These are phyloP conservation scores for Citrus reticulata DNA, from an alignment of 345 rosid species.

Conservation along the genomic window DNA sequence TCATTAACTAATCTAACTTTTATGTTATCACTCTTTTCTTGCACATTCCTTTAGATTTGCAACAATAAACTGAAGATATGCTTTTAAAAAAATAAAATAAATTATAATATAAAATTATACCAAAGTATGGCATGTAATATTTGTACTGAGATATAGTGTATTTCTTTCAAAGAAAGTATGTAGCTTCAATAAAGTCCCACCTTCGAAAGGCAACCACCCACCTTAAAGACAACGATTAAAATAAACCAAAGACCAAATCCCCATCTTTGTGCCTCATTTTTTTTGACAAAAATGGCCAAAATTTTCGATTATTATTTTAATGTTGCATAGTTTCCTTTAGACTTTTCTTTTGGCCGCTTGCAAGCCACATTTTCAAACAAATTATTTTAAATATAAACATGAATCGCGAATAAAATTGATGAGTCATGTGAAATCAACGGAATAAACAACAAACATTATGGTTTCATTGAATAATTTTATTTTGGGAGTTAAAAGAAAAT, in stretches of 20 bases:
- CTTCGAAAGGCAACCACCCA: slow-evolving; percentile 8
- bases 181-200: background rate
- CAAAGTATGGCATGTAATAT: background rate
- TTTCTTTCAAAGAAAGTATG: slow-evolving; percentile 6
- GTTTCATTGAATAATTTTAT: background rate
- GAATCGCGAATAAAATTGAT: background rate
- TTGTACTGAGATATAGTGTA: background rate
- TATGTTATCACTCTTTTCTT: background rate
- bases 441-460: background rate
- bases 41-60: background rate
- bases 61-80: background rate
- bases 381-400: background rate
- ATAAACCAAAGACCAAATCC: slow-evolving; percentile 11
- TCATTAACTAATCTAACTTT: background rate
- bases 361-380: background rate
- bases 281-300: slow-evolving; percentile 4
- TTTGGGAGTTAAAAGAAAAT: background rate
- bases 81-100: background rate
- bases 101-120: too few relatives aligned
- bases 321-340: background rate
- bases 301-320: background rate
- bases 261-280: background rate
- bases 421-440: background rate
- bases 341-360: background rate
- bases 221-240: background rate